These are phyloP conservation scores for Camelina hispida DNA, from an alignment of 345 rosid genomes.

Conservation along the genomic window DNA sequence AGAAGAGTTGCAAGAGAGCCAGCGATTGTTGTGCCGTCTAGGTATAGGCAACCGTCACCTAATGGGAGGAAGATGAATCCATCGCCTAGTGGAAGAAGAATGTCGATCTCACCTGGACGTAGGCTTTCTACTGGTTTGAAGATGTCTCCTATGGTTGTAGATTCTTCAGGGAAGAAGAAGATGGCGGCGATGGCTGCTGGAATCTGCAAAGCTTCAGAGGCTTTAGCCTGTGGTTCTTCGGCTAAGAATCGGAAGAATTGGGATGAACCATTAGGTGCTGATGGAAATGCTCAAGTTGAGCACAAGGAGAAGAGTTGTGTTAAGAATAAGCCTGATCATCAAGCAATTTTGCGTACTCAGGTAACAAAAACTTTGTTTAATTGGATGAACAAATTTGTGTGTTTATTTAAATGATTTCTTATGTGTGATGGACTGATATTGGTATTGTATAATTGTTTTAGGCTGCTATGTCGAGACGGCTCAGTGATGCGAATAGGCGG, in stretches of 20 bases:
- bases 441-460: slow-evolving; percentile 30
- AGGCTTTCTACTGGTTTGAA: slow-evolving; percentile 77
- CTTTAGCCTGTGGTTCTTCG: slow-evolving; percentile 55
- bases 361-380: slow-evolving; percentile 37
- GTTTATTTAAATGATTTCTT: background rate
- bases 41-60: slow-evolving; percentile 94
- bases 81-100: slow-evolving; percentile 69
- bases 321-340: slow-evolving; percentile 63
- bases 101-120: slow-evolving; percentile 80
- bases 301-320: slow-evolving; percentile 52
- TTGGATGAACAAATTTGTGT: slow-evolving; percentile 13
- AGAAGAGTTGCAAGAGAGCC: slow-evolving; percentile 72
- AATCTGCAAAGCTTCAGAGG: slow-evolving; percentile 73
- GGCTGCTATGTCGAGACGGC: slow-evolving; percentile 92
- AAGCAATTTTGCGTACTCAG: slow-evolving; percentile 89
- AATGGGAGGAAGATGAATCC: slow-evolving; percentile 70
- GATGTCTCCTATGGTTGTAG: slow-evolving; percentile 68
- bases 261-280: slow-evolving; percentile 58
- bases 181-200: slow-evolving; percentile 66
- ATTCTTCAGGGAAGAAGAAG: slow-evolving; percentile 83
- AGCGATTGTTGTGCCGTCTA: slow-evolving; percentile 85
- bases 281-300: slow-evolving; percentile 48
- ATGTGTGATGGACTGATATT: background rate
- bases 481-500: slow-evolving; percentile 70
- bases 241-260: slow-evolving; percentile 62